Evolutionary conservation across 73 alveolate genomes (phyloP), one percentile per base, ranked within the genome.

Genomic region (Paramecium caudatum): DNA sequence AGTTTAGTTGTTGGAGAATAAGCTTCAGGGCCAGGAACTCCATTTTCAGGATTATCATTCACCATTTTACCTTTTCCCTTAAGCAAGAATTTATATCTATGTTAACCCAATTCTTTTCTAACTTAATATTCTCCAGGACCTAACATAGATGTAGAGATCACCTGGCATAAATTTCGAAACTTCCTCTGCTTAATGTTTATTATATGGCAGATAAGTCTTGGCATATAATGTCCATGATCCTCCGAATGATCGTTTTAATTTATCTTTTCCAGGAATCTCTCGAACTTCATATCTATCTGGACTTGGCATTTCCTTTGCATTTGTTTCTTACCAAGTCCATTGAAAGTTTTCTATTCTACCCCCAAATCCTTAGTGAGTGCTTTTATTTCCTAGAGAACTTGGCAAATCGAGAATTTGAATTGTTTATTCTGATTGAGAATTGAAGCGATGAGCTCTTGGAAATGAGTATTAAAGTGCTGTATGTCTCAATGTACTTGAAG

Each of bases 41-140:
- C 88, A 43, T 74, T 74, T 10, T 74, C 88, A 9, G 39, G 39
- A 37, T 27, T 74, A 37, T 74, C 88, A 74, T 74, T 74, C 43
- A 36, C 16, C 88, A 74, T 74, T 23, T 74, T 74, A 4, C 88
- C 88, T 34, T 74, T 74, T 7, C 88, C 88, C 43, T 74, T 74
- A 41, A 74, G 37, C 32, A 41, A 5, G 43, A 27, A 74, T 74
- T 74, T 41, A 17, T 74, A 74, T 74, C 88, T 36, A 39, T 74
- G 88, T 15, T 37, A 36, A 12, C 88, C 88, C 32, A 74, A 39
- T 15, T 74, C 88, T 74, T 74, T 74, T 10, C 88, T 36, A 23
- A 74, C 69, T 74, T 17, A 34, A 10, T 74, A 74, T 19, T 74
- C 88, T 74, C 88, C 88, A 19, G 88, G 88, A 16, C 88, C 83